phyloP scores from a whole-genome alignment of 2,329 filamentous ascomycete species.

The Exophiala sp. region DNA sequence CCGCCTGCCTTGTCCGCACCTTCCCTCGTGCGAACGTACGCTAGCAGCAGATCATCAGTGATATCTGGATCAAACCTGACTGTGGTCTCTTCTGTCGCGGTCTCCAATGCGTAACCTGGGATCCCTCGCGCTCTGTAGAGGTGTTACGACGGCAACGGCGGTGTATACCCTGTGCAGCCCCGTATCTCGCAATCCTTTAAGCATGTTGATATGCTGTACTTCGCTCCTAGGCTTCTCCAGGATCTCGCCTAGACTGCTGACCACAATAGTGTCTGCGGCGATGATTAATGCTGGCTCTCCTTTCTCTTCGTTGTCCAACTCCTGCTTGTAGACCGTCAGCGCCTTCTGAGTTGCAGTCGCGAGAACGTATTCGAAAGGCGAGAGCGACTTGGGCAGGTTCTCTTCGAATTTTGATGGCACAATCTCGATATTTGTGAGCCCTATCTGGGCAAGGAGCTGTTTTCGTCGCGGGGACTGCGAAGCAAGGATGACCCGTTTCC shows the following conservation, averaged over 20 bases:
- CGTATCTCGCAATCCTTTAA: conserved; percentile 73
- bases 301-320: conserved; percentile 50
- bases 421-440: conserved; percentile 75
- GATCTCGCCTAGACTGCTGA: conserved; percentile 66
- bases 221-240: conserved; percentile 86
- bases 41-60: conserved; percentile 75
- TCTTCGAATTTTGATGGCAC: conserved; percentile 77
- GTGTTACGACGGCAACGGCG: conserved; percentile 74
- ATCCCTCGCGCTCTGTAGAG: conserved; percentile 69
- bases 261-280: conserved; percentile 85
- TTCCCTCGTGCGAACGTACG: conserved; percentile 66
- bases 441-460: conserved; percentile 71
- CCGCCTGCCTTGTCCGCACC: conserved; percentile 94
- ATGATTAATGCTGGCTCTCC: conserved; percentile 79
- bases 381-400: conserved; percentile 71
- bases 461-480: conserved; percentile 81
- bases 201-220: conserved; percentile 74
- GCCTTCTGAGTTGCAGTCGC: conserved; percentile 81
- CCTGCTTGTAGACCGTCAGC: conserved; percentile 61
- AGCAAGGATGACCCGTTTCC: conserved; percentile 79
- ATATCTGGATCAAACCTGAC: conserved; percentile 75
- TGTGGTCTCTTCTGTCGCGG: conserved; percentile 79
- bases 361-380: conserved; percentile 85
- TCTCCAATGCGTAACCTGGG: conserved; percentile 81
- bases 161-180: conserved; percentile 77